A percentile compares a stretch with the other conserved stretches of the same genome.
These are phyloP conservation scores for Monosporascus sp. DNA, from an alignment of 2,329 filamentous ascomycete species.

Conservation along the genomic window DNA sequence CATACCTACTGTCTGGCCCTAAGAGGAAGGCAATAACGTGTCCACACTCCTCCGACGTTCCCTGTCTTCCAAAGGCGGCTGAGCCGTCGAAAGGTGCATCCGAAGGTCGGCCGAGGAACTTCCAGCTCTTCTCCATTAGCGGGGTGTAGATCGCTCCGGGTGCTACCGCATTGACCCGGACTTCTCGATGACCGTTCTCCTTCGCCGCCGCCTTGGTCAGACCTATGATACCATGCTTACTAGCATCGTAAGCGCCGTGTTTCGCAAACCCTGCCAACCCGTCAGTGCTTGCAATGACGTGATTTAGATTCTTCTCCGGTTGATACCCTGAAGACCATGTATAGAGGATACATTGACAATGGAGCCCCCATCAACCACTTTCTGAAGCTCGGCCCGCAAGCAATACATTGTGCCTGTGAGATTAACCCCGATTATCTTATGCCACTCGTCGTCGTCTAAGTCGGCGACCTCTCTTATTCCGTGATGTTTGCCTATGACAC, in stretches of 20 bases:
- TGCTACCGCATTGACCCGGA: constrained; percentile 43
- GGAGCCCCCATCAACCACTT: constrained; percentile 45
- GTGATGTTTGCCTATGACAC: constrained; percentile 41
- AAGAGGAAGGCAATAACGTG: constrained; percentile 44
- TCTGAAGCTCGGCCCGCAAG: constrained; percentile 39
- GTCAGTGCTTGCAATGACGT: constrained; percentile 10
- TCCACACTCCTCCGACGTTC: constrained; percentile 42
- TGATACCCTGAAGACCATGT: constrained; percentile 41
- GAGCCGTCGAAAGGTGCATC: constrained; percentile 38
- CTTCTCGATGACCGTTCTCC: constrained; percentile 36
- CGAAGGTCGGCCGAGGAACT: constrained; percentile 28
- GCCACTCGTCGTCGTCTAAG: constrained; percentile 43
- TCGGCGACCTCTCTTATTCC: constrained; percentile 35
- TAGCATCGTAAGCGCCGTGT: constrained; percentile 33
- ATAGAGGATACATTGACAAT: constrained; percentile 56
- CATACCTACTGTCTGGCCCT: constrained; percentile 41
- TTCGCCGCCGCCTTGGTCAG: constrained; percentile 31
- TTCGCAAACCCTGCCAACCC: constrained; percentile 32
- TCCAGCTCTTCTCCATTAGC: constrained; percentile 41
- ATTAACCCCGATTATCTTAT: constrained; percentile 43
- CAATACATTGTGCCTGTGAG: constrained; percentile 49
- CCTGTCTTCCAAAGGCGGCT: constrained; percentile 38
- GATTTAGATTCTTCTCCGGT: constrained; percentile 23
- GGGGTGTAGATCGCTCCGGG: constrained; percentile 47
- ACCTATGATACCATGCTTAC: constrained; percentile 34